Percentiles rank a stretch among this genome's conserved stretches.
Conservation (phyloP, 2,329 filamentous ascomycete species). For the Immersiporthe knoxdaviesiana region DNA sequence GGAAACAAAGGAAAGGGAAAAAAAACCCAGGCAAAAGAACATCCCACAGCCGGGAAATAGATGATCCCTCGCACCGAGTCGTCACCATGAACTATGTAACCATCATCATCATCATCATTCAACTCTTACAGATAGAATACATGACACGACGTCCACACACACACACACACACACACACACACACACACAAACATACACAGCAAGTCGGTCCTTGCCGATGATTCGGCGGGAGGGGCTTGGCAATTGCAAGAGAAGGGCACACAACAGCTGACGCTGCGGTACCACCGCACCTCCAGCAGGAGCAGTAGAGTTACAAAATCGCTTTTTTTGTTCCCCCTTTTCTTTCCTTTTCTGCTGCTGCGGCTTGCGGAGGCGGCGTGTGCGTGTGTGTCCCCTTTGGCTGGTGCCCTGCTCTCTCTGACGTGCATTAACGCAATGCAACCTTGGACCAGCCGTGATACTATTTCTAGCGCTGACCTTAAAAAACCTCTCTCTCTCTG, state of each 20-base stretch:
- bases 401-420: background rate
- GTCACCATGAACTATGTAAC: background rate
- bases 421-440: background rate
- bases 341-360: background rate
- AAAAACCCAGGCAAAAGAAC: background rate
- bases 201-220: background rate
- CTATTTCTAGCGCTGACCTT: slow-evolving; percentile 5
- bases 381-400: background rate
- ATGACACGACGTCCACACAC: background rate
- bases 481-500: background rate
- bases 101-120: background rate
- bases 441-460: background rate
- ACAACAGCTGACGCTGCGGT: background rate
- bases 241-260: no score
- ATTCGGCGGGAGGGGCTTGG: no score
- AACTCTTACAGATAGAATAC: no score
- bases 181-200: background rate
- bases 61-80: background rate
- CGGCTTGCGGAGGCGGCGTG: background rate
- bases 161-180: background rate
- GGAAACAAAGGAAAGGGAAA: background rate
- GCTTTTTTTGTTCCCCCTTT: background rate
- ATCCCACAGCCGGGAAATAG: background rate
- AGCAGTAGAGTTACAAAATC: background rate
- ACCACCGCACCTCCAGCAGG: slow-evolving; percentile 2